phyloP scores from a whole-genome alignment of 495 filamentous ascomycete genomes.

The Podospora conica region DNA sequence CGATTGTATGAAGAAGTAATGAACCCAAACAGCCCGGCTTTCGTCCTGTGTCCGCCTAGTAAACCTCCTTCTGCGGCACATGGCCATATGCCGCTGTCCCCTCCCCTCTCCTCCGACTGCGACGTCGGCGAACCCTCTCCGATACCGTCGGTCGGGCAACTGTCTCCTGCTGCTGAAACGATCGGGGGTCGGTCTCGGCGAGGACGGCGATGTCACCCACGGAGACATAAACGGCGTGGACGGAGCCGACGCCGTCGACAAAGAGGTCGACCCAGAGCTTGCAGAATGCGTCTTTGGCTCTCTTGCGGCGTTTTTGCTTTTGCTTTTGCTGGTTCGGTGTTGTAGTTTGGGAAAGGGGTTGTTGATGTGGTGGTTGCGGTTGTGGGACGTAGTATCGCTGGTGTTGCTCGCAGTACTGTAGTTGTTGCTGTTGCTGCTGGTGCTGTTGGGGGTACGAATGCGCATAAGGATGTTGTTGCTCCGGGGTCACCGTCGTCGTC shows the following conservation, averaged over 20 bases:
- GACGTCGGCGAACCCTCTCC: neutral
- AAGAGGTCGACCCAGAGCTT: constrained; percentile 3
- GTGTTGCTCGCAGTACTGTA: neutral
- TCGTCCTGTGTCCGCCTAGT: neutral
- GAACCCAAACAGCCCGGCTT: too few species aligned
- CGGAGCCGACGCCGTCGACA: constrained; percentile 4
- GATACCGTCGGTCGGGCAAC: neutral
- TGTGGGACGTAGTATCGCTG: neutral
- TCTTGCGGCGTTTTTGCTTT: constrained; percentile 2
- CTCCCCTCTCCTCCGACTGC: neutral
- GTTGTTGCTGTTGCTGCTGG: neutral
- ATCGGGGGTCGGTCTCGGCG: neutral
- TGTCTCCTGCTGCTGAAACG: neutral
- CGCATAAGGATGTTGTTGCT: neutral
- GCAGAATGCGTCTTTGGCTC: neutral
- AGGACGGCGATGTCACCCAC: constrained; percentile 4
- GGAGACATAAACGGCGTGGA: constrained; percentile 5
- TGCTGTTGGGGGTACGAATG: neutral
- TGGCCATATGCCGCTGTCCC: neutral
- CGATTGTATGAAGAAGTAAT: neutral
- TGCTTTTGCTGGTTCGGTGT: constrained; percentile 4
- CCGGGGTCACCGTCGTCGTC: neutral
- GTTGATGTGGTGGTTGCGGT: neutral
- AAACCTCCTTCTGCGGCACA: neutral
- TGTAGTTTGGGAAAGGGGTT: neutral